These are phyloP conservation scores for Pythium guiyangense DNA, from an alignment of 352 stramenopile species.

Conservation along the genomic window DNA sequence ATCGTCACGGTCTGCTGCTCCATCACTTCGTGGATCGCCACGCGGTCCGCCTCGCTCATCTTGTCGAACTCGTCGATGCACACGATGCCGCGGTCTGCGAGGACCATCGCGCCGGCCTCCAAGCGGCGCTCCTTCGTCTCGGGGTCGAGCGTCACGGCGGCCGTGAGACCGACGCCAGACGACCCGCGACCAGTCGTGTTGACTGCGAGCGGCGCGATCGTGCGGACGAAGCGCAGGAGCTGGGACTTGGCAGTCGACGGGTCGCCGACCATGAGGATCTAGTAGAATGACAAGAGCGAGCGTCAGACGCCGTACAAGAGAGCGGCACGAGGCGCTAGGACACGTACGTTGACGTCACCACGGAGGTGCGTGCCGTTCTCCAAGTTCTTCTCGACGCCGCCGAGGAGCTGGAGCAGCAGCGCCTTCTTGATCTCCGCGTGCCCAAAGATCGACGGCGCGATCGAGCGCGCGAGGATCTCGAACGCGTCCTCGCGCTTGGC, in stretches of 20 bases:
- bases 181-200: conserved; percentile 84
- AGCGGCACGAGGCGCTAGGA: neutral
- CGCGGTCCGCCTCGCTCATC: conserved; percentile 96
- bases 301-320: neutral
- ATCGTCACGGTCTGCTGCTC: conserved; percentile 98
- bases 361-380: conserved; percentile 99
- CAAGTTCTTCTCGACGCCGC: conserved; percentile 95
- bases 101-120: conserved; percentile 99
- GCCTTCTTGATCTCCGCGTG: conserved; percentile 98
- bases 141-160: conserved; percentile 96
- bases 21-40: conserved; percentile 99
- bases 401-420: conserved; percentile 79
- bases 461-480: conserved; percentile 91
- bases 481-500: conserved; percentile 87
- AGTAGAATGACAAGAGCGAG: neutral
- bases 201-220: conserved; percentile 92
- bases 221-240: conserved; percentile 96
- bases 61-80: conserved; percentile 99
- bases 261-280: conserved; percentile 96
- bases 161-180: conserved; percentile 94
- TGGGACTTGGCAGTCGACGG: conserved; percentile 99
- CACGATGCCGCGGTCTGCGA: conserved; percentile 98
- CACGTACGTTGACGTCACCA: conserved; percentile 97
- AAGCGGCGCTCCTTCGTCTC: conserved; percentile 91
- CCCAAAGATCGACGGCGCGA: conserved; percentile 98